These are phyloP conservation scores for Paraleonurus japonicus DNA, from an alignment of 257 asterid species.

Conservation along the genomic window DNA sequence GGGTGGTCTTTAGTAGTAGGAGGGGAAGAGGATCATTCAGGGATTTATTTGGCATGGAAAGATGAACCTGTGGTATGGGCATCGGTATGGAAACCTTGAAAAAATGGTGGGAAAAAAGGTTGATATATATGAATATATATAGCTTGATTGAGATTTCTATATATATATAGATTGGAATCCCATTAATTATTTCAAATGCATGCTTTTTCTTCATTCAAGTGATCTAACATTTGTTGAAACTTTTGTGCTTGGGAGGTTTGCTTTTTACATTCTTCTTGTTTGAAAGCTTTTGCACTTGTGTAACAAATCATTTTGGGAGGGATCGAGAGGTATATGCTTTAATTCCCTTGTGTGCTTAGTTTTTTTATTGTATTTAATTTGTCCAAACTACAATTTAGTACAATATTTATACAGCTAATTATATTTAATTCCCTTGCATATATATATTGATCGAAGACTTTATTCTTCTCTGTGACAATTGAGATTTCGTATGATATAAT, in stretches of 20 bases:
- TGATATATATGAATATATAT: constrained; percentile 5
- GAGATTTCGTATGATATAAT: not conserved
- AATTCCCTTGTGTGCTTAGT: not conserved
- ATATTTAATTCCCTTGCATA: too few relatives aligned
- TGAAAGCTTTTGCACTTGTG: constrained; percentile 48
- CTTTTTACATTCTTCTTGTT: constrained; percentile 47
- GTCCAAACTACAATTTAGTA: not conserved
- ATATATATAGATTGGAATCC: not conserved
- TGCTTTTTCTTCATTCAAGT: not conserved
- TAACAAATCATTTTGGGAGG: constrained; percentile 17
- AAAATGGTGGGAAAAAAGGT: not conserved
- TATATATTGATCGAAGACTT: too few relatives aligned
- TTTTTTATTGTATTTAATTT: not conserved
- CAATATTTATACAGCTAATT: too few relatives aligned
- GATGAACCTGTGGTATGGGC: constrained; percentile 87
- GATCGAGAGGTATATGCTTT: not conserved
- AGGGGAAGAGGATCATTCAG: constrained; percentile 40
- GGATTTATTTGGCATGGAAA: constrained; percentile 78
- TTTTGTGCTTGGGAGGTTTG: constrained; percentile 49
- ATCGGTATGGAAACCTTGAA: constrained; percentile 76
- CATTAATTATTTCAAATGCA: too few relatives aligned
- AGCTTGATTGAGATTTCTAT: too few relatives aligned
- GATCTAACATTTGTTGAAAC: constrained; percentile 20
- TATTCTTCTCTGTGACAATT: not conserved
- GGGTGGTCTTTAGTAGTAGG: constrained; percentile 68